Conservation (phyloP, 148 eudicot genomes). For the Nyssa sinensis region DNA sequence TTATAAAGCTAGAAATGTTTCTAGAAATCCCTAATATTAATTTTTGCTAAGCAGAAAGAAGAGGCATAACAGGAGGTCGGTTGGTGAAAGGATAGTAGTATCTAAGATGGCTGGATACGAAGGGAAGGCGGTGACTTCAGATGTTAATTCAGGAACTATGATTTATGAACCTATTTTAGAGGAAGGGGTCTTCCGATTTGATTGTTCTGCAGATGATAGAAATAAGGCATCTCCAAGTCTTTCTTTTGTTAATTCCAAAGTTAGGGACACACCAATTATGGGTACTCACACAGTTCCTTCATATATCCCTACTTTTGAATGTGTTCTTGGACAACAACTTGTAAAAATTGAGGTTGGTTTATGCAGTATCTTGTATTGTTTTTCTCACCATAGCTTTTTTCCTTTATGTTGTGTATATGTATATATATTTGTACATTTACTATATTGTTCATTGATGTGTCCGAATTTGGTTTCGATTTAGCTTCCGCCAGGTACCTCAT, state of each 20-base stretch:
- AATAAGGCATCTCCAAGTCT: constrained; percentile 74
- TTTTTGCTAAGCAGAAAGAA: constrained; percentile 31
- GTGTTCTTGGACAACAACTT: constrained; percentile 61
- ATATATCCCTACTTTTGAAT: constrained; percentile 61
- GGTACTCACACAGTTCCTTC: constrained; percentile 51
- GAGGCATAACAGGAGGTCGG: constrained; percentile 20
- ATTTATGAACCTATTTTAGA: constrained; percentile 80
- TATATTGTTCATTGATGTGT: neutral
- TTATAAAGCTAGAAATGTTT: neutral
- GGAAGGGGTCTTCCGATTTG: constrained; percentile 87
- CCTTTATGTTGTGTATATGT: neutral
- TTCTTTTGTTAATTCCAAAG: constrained; percentile 61
- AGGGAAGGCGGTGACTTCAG: constrained; percentile 31
- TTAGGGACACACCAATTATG: constrained; percentile 61
- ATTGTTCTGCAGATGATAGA: constrained; percentile 74
- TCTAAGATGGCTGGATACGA: constrained; percentile 51
- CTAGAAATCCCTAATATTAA: constrained; percentile 10
- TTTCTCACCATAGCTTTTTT: neutral
- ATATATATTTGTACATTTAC: too few relatives aligned
- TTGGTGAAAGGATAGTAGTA: constrained; percentile 13
- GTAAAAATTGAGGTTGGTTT: constrained; percentile 64
- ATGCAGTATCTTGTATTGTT: neutral
- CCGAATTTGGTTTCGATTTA: constrained; percentile 20
- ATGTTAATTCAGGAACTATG: constrained; percentile 58
- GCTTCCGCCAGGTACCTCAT: constrained; percentile 82